Base-by-base conservation (phyloP, 129 eudicot species). In the Oenanthe sinensis region DNA sequence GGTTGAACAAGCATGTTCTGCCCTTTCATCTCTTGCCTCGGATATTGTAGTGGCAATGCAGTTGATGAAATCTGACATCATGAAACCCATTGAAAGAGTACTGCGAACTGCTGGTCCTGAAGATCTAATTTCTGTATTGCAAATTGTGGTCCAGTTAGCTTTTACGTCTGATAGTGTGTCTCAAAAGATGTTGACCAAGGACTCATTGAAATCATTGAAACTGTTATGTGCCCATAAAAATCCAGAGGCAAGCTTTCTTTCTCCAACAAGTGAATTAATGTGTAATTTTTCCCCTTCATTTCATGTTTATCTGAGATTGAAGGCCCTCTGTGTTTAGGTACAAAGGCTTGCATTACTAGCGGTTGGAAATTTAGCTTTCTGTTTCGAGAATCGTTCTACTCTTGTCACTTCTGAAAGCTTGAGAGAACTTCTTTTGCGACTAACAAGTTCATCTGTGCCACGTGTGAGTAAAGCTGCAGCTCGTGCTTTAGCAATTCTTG, bases 1-100 rank as follows among this genome's bases (percentile, higher is more conserved):
- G 99, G 97, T 96, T 74, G 97, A 90, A 82, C 97, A 96, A 89
- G 99, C 99, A 45, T 92, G 97, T 85, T 88, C 87, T 77, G 99
- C 99, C 67, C 99, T 96, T 74, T 86, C 97, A 13, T 90, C 97
- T 77, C 99, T 96, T 82, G 99, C 99, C 50, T 84, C 95, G 78
- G 97, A 96, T 87, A 89, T 90, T 72, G 71, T 89, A 81, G 99
- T 92, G 84, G 97, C 97, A 71, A 81, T 92, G 90, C 92, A 89
- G 71, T 88, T 96, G 73, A 90, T 92, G 83, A 96, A 96, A 84
- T 89, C 97, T 82, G 99, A 96, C 88, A 90, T 96, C 69, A 90
- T 96, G 96, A 90, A 92, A 84, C 97, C 99, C 40, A 84, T 96
- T 42, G 96, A 92, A 83, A 85, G 89, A 81, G 97, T 92, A 63